phyloP scores from a whole-genome alignment of 306 rosid genomes.

The Quercus agrifolia region DNA sequence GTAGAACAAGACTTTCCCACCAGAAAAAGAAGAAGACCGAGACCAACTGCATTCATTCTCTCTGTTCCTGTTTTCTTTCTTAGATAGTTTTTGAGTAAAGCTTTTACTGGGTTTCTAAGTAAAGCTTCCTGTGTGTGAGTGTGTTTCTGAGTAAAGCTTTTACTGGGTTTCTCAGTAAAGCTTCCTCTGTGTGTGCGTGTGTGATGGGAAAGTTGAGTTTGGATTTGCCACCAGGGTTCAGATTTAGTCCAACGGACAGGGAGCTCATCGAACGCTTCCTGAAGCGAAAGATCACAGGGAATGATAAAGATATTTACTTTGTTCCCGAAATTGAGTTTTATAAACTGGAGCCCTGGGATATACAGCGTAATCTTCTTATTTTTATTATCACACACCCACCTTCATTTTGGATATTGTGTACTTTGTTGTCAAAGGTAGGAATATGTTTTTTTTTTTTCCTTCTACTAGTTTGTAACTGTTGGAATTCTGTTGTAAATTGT shows the following conservation, averaged over 20 bases:
- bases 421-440: background rate
- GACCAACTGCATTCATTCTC: too few species aligned
- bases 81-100: too few species aligned
- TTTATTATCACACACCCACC: background rate
- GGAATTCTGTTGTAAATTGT: too few species aligned
- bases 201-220: constrained; percentile 20
- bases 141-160: too few species aligned
- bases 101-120: too few species aligned
- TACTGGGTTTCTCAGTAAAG: too few species aligned
- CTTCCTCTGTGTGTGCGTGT: background rate
- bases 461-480: too few species aligned
- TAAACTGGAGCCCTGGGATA: constrained; percentile 92
- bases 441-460: background rate
- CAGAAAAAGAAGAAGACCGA: too few species aligned
- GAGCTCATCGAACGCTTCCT: constrained; percentile 66
- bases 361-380: constrained; percentile 58
- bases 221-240: constrained; percentile 70
- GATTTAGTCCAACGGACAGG: constrained; percentile 81
- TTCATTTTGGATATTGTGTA: background rate
- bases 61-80: too few species aligned
- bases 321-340: constrained; percentile 84
- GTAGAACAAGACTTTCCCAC: too few species aligned
- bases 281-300: constrained; percentile 69
- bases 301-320: constrained; percentile 54
- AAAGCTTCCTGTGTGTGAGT: too few species aligned